Base-by-base conservation (phyloP, 805 yeast species). In the Citeromyces nyonsensis region DNA sequence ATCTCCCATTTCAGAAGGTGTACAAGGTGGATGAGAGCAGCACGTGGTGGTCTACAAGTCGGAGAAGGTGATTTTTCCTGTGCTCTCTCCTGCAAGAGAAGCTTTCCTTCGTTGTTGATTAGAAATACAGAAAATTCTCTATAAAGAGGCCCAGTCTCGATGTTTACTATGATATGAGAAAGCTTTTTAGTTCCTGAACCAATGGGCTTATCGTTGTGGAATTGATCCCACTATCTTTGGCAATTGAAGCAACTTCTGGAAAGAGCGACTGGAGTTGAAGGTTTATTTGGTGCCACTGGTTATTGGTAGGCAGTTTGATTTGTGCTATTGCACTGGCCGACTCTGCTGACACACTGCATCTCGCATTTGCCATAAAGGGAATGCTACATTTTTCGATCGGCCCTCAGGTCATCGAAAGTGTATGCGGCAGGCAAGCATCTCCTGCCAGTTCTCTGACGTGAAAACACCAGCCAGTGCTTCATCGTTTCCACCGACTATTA, bases 41-140 rank as follows among this genome's bases (percentile, higher is more conserved):
- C 99, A 91, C 2, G 99, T 91, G 54, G 91, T 91, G 15, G 99
- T 91, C 99, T 98, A 91, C 78, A 86, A 74, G 36, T 73, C 73
- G 1, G 97, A 93, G 56, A 91, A 91, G 1, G 99, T 91, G 58
- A 91, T 91, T 54, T 91, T 52, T 91, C 97, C 32, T 75, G 73
- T 0, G 99, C 97, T 44, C 99, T 73, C 59, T 88, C 95, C 59
- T 91, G 99, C 43, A 91, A 63, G 36, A 91, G 63, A 39, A 91
- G 65, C 54, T 79, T 66, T 37, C 74, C 73, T 29, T 81, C 70
- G 14, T 69, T 69, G 52, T 85, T 78, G 61, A 91, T 91, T 34
- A 88, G 57, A 45, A 91, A 91, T n/a, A 86, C 95, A 15, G 95
- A 82, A 51, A 91, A 91, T 1, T 97, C 97, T 43, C 99, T 71